Percentiles rank a stretch among this genome's conserved stretches.
Conservation (phyloP, 176 grass and related monocot genomes). For the Oryza glumipatula region DNA sequence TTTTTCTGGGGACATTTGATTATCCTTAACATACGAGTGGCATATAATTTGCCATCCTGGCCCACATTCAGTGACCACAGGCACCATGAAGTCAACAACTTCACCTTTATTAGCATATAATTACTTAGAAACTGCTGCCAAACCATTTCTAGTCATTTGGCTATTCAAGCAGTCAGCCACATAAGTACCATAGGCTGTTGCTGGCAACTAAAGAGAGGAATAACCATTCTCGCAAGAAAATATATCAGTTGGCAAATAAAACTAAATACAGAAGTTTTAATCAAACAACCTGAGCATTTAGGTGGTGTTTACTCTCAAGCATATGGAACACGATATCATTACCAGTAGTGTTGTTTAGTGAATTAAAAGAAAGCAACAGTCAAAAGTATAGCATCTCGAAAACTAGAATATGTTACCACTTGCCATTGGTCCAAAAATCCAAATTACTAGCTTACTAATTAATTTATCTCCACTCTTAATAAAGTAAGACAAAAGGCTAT, state of each 20-base stretch:
- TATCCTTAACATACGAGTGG: no score
- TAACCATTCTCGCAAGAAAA: background rate
- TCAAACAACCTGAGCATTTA: conserved; percentile 19
- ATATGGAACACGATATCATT: background rate
- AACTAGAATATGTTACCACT: background rate
- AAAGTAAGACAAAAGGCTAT: conserved; percentile 16
- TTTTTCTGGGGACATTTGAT: background rate
- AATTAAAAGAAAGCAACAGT: background rate
- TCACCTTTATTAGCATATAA: background rate
- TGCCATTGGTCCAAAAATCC: background rate
- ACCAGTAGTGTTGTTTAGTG: background rate
- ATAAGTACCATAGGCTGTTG: conserved; percentile 11
- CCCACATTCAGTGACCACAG: background rate
- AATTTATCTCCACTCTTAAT: conserved; percentile 7
- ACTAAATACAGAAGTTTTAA: background rate
- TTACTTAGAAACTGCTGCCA: background rate
- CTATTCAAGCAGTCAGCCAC: background rate
- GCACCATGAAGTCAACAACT: background rate
- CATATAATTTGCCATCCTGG: no score
- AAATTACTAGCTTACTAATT: conserved; percentile 2
- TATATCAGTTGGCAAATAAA: background rate
- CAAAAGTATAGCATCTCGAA: background rate
- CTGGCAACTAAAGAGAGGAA: background rate
- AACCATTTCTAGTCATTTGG: conserved; percentile 23
- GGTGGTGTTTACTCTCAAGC: background rate